These are phyloP conservation scores for Ceratobasidium sp. DNA, from an alignment of 1,284 basidiomycete species.

Conservation along the genomic window DNA sequence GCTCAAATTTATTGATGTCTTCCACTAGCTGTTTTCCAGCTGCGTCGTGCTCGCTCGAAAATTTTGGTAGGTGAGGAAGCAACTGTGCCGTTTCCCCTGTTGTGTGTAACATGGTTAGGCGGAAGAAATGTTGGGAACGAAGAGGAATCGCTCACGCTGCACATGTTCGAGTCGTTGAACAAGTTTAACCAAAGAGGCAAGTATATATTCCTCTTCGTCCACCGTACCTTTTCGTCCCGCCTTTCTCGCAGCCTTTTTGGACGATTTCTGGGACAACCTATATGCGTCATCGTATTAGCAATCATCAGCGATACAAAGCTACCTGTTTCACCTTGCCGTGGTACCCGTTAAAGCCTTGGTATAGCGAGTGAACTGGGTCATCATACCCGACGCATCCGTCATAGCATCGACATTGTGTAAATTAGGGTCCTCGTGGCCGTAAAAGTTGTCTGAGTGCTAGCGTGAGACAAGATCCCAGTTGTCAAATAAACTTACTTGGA, in stretches of 20 bases:
- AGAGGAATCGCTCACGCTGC: constrained; percentile 65
- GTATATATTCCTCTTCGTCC: constrained; percentile 96
- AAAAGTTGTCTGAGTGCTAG: constrained; percentile 77
- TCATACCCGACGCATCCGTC: constrained; percentile 90
- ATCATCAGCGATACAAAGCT: neutral
- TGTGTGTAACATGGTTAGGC: constrained; percentile 5
- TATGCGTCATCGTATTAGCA: neutral
- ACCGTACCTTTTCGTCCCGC: constrained; percentile 93
- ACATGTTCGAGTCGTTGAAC: constrained; percentile 68
- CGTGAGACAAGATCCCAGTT: neutral
- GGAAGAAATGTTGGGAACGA: constrained; percentile 13
- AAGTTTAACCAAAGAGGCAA: constrained; percentile 85
- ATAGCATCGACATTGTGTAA: constrained; percentile 94
- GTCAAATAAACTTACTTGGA: constrained; percentile 74
- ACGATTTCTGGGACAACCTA: constrained; percentile 79
- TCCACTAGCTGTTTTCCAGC: constrained; percentile 71
- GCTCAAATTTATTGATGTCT: constrained; percentile 66
- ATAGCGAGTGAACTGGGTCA: constrained; percentile 94
- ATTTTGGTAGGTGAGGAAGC: constrained; percentile 76
- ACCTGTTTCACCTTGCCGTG: constrained; percentile 63
- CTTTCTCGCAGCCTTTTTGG: constrained; percentile 87
- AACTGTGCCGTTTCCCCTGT: constrained; percentile 72
- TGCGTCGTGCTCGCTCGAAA: constrained; percentile 69
- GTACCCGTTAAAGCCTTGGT: constrained; percentile 84
- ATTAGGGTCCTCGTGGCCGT: constrained; percentile 74